Evolutionary conservation across 2,329 filamentous ascomycete genomes (phyloP), one percentile per base, ranked within the genome.

Genomic region (Arthrobotrys entomopaga): DNA sequence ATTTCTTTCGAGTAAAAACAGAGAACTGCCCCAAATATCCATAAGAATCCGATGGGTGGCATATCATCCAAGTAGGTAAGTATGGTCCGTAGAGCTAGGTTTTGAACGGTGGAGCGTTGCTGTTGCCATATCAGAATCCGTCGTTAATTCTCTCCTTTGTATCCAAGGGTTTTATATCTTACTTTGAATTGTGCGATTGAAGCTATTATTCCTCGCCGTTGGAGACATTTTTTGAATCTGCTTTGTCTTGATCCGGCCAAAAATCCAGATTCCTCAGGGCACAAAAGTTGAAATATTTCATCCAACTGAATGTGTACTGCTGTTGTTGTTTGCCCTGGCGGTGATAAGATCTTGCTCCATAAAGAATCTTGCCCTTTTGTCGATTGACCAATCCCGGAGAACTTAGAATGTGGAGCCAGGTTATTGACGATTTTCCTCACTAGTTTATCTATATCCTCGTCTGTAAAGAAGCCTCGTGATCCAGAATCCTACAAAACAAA

Each of bases 231-330:
- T 19, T 19, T 52, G 13, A 56, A 38, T n/a, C 61, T 53, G 16
- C 13, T 63, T 11, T 24, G 42, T 38, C 52, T 16, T 34, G 49
- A 43, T 6, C 34, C 49, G 4, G 20, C 20, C 38, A 66, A 29
- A 5, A 61, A n/a, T n/a, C 56, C 69, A 2, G 50, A 57, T n/a
- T 73, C 61, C 7, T 66, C 61, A 3, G 61, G 69, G 20, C 69
- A 73, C 2, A 73, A 49, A 19, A 73, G 69, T 43, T 63, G 69
- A 13, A 66, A 26, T 34, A 73, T 66, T 13, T 40, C n/a, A 20
- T 54, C 38, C 15, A 63, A 19, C 6, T 52, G 40, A 11, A 46
- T 58, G 10, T n/a, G 20, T 10, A 53, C 6, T 2, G 15, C 24
- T n/a, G 3, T 38, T 24, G 49, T 42, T 4, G 16, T 16, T 16